Conservation (phyloP, 305 asterid species). For the Solanum hybrid region DNA sequence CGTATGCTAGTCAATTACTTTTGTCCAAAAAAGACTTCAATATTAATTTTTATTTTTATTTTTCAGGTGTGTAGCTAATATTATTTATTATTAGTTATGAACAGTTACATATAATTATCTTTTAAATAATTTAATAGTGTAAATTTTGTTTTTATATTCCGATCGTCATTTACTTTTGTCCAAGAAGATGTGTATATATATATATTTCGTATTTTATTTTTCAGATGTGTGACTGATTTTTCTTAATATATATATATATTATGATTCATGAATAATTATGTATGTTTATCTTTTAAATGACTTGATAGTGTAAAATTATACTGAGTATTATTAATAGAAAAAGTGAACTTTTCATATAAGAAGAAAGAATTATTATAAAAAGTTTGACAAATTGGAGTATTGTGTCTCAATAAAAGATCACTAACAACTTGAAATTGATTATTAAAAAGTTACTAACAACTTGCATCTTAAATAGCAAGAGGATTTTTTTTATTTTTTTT, state of each 20-base stretch:
- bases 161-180: neutral
- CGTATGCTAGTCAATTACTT: neutral
- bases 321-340: neutral
- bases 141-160: neutral
- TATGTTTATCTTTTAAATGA: neutral
- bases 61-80: neutral
- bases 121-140: neutral
- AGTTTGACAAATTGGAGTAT: neutral
- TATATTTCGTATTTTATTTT: neutral
- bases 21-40: neutral
- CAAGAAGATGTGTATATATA: neutral
- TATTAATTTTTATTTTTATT: neutral
- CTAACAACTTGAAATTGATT: no score
- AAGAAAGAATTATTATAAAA: neutral
- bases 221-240: neutral
- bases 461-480: neutral
- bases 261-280: neutral
- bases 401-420: neutral
- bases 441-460: neutral
- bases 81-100: neutral
- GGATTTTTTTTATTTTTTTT: neutral
- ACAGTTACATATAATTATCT: neutral
- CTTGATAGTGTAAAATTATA: neutral
- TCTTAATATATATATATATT: no score
- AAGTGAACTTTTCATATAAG: neutral